A percentile compares a stretch with the other conserved stretches of the same genome.
Evolutionary conservation across 257 asterid species (phyloP).

Genomic region (Ilex asprella): DNA sequence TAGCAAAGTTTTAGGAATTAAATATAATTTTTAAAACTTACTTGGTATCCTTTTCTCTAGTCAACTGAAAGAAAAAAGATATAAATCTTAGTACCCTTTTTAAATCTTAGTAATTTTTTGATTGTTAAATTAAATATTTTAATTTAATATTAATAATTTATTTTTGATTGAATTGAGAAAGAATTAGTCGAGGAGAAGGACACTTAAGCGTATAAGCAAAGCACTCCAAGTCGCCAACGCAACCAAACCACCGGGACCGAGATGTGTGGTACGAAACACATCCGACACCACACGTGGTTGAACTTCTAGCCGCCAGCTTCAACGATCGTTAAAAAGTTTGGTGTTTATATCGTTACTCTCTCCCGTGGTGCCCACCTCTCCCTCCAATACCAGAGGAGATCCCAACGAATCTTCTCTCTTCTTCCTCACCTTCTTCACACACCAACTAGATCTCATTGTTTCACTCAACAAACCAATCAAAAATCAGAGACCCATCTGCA

Average conservation of each 20-base stretch:
- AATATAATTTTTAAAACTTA: too few relatives aligned
- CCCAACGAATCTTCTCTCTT: constrained; percentile 55
- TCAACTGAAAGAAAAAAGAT: too few relatives aligned
- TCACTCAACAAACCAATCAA: background rate
- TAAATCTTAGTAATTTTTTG: too few relatives aligned
- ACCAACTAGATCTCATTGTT: background rate
- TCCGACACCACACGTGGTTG: constrained; percentile 29
- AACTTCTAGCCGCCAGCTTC: constrained; percentile 19
- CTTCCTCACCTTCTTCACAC: constrained; percentile 23
- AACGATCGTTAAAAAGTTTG: constrained; percentile 20
- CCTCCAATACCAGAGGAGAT: constrained; percentile 45
- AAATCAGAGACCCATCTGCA: too few relatives aligned
- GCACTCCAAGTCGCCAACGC: constrained; percentile 22
- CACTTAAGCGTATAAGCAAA: too few relatives aligned
- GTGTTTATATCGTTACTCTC: constrained; percentile 14
- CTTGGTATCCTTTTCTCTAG: too few relatives aligned
- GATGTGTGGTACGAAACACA: constrained; percentile 46
- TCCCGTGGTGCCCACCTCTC: constrained; percentile 17
- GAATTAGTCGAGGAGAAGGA: too few relatives aligned
- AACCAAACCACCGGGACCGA: background rate
- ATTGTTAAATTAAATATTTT: too few relatives aligned
- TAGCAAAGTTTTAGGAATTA: too few relatives aligned
- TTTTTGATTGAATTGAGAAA: too few relatives aligned
- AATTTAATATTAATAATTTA: too few relatives aligned
- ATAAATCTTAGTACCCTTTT: too few relatives aligned